phyloP scores from a whole-genome alignment of 148 eudicot genomes.

The Rheum nobile region DNA sequence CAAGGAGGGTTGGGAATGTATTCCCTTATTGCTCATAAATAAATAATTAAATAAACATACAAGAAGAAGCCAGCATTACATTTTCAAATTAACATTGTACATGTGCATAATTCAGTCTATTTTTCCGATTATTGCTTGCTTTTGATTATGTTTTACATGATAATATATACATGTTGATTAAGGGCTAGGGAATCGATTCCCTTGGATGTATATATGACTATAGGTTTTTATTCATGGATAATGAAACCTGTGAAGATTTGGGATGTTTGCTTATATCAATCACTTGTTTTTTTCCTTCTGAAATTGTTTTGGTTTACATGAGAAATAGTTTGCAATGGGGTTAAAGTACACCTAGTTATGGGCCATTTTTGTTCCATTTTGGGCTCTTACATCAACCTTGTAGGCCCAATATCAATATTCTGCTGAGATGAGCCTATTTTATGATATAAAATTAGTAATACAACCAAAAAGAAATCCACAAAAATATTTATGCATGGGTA shows the following conservation, averaged over 20 bases:
- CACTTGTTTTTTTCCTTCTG: not conserved
- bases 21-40: conserved; percentile 28
- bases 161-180: too few species aligned
- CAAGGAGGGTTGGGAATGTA: conserved; percentile 26
- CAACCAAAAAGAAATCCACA: not conserved
- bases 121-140: not conserved
- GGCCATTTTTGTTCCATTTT: not conserved
- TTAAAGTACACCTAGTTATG: not conserved
- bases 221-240: not conserved
- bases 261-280: not conserved
- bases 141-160: not conserved
- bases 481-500: too few species aligned
- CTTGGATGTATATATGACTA: not conserved
- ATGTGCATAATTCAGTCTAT: not conserved
- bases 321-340: not conserved
- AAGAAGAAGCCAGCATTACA: not conserved
- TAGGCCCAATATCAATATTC: not conserved
- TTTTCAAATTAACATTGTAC: not conserved
- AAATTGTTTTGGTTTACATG: not conserved
- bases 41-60: not conserved
- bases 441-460: too few species aligned
- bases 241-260: not conserved
- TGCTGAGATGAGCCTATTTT: too few species aligned
- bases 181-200: too few species aligned
- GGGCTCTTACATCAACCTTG: not conserved